Conservation (phyloP, 2,329 filamentous ascomycete genomes). For the Penicillium hesseltinei region DNA sequence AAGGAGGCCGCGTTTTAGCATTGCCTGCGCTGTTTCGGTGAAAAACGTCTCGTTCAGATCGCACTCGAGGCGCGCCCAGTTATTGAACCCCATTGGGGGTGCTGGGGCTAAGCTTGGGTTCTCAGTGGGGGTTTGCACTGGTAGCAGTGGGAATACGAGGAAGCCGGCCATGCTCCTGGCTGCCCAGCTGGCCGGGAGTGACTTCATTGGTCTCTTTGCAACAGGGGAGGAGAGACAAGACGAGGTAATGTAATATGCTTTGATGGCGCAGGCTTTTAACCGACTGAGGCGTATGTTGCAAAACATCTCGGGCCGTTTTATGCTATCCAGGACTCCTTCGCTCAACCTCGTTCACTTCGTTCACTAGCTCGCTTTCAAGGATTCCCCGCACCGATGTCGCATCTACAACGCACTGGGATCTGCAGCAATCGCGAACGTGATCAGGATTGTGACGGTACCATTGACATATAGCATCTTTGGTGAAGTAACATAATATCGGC, state of each 20-base stretch:
- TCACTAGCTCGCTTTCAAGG: neutral
- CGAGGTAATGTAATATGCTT: neutral
- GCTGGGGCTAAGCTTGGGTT: conserved; percentile 6
- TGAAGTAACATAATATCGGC: neutral
- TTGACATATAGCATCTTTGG: neutral
- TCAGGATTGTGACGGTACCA: conserved; percentile 15
- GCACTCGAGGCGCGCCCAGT: conserved; percentile 51
- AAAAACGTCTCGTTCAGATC: conserved; percentile 48
- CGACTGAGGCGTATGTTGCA: too few relatives aligned
- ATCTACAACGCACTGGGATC: conserved; percentile 9
- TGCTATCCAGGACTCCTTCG: neutral
- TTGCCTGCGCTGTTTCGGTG: conserved; percentile 48
- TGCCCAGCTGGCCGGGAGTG: conserved; percentile 1
- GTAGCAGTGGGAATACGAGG: conserved; percentile 11
- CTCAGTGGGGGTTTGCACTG: conserved; percentile 20
- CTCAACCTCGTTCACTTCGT: neutral
- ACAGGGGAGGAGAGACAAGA: neutral
- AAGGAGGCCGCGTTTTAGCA: conserved; percentile 40
- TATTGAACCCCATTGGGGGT: conserved; percentile 55
- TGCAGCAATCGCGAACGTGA: conserved; percentile 7
- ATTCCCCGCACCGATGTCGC: conserved; percentile 19
- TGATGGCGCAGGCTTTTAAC: neutral
- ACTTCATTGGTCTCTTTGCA: conserved; percentile 5
- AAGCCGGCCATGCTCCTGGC: conserved; percentile 6
- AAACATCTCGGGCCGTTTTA: neutral